Percentiles rank a stretch among this genome's conserved stretches.
These are phyloP conservation scores for Erodium trifolium DNA, from an alignment of 441 rosid genomes.

Conservation along the genomic window DNA sequence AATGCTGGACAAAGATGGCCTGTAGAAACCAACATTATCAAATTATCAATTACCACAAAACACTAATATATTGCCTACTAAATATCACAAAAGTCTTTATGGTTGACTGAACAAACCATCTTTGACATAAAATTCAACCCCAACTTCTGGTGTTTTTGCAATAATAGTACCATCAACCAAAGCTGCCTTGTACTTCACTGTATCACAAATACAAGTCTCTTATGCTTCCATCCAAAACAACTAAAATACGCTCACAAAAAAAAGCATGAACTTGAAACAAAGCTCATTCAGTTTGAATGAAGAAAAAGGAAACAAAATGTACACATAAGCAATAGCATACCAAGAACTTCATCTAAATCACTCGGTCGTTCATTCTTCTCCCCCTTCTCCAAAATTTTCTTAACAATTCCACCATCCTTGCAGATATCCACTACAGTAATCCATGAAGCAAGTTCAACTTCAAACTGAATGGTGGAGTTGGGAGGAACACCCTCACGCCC, in stretches of 20 bases:
- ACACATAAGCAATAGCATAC: constrained; percentile 25
- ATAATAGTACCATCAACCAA: constrained; percentile 38
- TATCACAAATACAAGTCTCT: constrained; percentile 14
- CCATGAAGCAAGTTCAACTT: constrained; percentile 51
- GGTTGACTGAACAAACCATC: constrained; percentile 35
- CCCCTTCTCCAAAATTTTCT: constrained; percentile 46
- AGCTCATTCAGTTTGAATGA: constrained; percentile 4
- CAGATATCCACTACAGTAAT: constrained; percentile 43
- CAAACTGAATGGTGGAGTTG: constrained; percentile 33
- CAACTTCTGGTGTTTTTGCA: constrained; percentile 38
- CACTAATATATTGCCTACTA: constrained; percentile 1
- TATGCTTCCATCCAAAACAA: background rate
- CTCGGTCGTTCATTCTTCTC: constrained; percentile 31
- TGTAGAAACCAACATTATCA: constrained; percentile 16
- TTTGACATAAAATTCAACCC: constrained; percentile 44
- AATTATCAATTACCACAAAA: background rate
- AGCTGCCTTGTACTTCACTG: constrained; percentile 44
- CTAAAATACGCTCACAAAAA: no score
- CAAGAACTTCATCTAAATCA: constrained; percentile 59
- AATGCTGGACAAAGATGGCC: constrained; percentile 53
- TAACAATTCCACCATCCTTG: constrained; percentile 49
- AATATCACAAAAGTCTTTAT: constrained; percentile 7
- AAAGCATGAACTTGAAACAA: background rate
- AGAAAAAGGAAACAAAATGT: constrained; percentile 12
- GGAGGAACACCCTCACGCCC: constrained; percentile 40